These are phyloP conservation scores for Clonostachys rosea DNA, from an alignment of 2,329 filamentous ascomycete species.

Conservation along the genomic window DNA sequence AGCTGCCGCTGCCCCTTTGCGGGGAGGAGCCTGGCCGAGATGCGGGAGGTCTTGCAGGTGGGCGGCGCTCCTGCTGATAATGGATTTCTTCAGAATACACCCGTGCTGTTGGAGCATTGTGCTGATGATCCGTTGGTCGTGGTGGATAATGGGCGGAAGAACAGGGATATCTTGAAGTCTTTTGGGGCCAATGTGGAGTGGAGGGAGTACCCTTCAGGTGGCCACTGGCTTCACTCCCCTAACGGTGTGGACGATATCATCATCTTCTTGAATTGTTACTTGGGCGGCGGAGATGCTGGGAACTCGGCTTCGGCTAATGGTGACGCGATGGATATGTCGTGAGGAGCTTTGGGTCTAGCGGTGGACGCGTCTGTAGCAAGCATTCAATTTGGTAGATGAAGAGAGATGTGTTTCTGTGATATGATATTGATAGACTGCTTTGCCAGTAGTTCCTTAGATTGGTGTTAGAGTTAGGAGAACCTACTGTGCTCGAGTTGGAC, in stretches of 20 bases:
- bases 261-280: constrained; percentile 16
- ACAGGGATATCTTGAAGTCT: constrained; percentile 23
- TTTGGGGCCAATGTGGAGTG: constrained; percentile 32
- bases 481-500: too few relatives aligned
- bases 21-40: constrained; percentile 19
- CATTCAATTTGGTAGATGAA: too few relatives aligned
- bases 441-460: too few relatives aligned
- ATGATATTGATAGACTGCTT: too few relatives aligned
- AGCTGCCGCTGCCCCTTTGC: constrained; percentile 28
- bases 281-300: too few relatives aligned
- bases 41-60: constrained; percentile 18
- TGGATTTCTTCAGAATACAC: constrained; percentile 26
- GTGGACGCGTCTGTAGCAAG: too few relatives aligned
- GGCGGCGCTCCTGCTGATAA: not conserved
- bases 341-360: too few relatives aligned
- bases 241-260: constrained; percentile 34
- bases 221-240: constrained; percentile 38
- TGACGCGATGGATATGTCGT: too few relatives aligned
- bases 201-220: constrained; percentile 35
- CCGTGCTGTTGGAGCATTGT: constrained; percentile 38
- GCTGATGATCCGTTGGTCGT: constrained; percentile 34
- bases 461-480: too few relatives aligned
- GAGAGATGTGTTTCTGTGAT: too few relatives aligned
- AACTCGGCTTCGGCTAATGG: too few relatives aligned
- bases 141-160: constrained; percentile 23